Base-by-base conservation (phyloP, 371 early-diverging fungal genomes). In the Mortierella sp. region DNA sequence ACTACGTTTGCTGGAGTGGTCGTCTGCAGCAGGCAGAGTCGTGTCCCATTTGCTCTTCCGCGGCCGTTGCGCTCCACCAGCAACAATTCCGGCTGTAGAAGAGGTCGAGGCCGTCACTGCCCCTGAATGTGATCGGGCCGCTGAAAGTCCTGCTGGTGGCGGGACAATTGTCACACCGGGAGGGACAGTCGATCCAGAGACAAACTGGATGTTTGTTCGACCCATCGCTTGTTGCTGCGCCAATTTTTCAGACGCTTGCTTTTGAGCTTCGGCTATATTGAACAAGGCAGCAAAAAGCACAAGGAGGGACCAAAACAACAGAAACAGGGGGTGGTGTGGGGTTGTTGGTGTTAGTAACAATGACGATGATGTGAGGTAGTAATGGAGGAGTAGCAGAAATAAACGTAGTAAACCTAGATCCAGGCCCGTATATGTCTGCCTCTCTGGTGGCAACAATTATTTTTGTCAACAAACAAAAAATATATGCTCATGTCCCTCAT, bases 11-110 rank as follows among this genome's bases (percentile, higher is more conserved):
- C 71, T 63, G 42, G 45, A 38, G 2, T 73, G 52, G 24, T 84
- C 85, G 65, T 81, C 81, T 28, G 72, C 72, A 21, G 21, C 34
- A 34, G 82, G 28, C 28, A 63, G 77, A 21, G 78, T n/a, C 3
- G 72, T 44, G 58, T 86, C 86, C 86, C 86, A 86, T 72, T 86
- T 86, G 42, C 86, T 86, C 75, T 77, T 86, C 19, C 82, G 74
- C 21, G 50, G 42, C 34, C 86, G 70, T 26, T 77, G 82, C 31
- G 70, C 1, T 45, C 76, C 77, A n/a, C 45, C 52, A 2, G 58
- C 45, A 60, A 74, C 52, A 42, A 74, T 48, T 3, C 60, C 48
- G 28, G 74, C 26, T 48, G 74, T 24, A 21, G 44, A 7, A 4
- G 73, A 45, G 0, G 70, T 16, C 34, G 55, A 47, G 28, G 72